Base-by-base conservation (phyloP, 164 flowering plant species). In the Magnolia sinica region DNA sequence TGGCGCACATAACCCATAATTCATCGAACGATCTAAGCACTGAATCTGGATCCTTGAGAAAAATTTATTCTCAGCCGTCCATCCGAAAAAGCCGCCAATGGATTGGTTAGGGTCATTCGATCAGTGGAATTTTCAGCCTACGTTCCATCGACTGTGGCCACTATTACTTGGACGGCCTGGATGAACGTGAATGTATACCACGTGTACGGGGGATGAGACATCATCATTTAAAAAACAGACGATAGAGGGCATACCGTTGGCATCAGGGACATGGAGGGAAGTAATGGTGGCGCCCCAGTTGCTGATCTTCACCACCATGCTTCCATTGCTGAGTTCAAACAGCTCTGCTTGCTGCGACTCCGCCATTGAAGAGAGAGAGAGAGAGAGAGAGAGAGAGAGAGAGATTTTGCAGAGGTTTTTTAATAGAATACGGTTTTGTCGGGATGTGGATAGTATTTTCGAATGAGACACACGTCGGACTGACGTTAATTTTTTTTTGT, bases 301-400 rank as follows among this genome's bases (percentile, higher is more conserved):
- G 76, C 88, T 82, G 86, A 95, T 81, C 78, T 86, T 88, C 52
- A 89, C 91, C 2, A 70, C 83, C 92, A 93, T 89, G 77, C 84
- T 76, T 64, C 99, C 99, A 89, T 95, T 95, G 90, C 80, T 86
- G 80, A 93, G 96, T 49, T 92, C 95, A 65, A 89, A 92, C 73
- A 94, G 71, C 77, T 92, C 86, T 27, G 93, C 73, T 24, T 76
- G 31, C 8, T 37, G 9, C 52, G 23, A 18, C 16, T 19, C 58
- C 0, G 49, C 19, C 20, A 4, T 18, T 37, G 13, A 70, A n/a
- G 51, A 22, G 50, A 69, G 31, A 69, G 67, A 6, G 22, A 69
- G 50, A 14, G 72, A 49, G 52, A 45, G 58, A 49, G 49, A 10
- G n/a, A 1, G 22, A 5, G 16, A 22, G 9, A 20, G 4, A 65